Evolutionary conservation across 1,284 basidiomycete species (phyloP), one percentile per base, ranked within the genome.

Genomic region (Mycosarcoma mackinlayi): DNA sequence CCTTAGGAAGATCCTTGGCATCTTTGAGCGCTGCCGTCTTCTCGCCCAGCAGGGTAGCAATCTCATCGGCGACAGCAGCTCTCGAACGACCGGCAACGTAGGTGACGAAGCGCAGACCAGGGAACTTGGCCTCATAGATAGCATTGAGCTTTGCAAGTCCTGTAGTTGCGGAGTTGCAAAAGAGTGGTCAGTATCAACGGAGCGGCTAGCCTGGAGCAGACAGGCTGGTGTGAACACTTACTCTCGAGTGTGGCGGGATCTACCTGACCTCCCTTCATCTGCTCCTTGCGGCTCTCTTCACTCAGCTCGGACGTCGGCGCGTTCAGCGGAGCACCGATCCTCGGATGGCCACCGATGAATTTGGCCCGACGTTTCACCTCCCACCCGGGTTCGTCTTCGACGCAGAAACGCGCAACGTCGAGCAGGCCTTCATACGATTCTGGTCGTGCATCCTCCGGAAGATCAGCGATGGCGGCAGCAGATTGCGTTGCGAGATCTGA

Each of bases 21-120:
- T 54, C 45, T 5, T 55, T 45, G 34, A 72, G 63, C 0, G 35
- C 41, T 5, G 72, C 53, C 9, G 56, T 42, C 33, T 51, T 53
- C 24, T 67, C 31, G 16, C 76, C 73, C 11, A 82, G 59, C 27
- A 78, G 16, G 9, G 40, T 39, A 2, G 55, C 70, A 30, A 78
- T 44, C 52, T 77, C 76, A n/a, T 72, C 74, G 18, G 64, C 61
- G 5, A 76, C 63, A 2, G 57, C 62, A 33, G 83, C 46, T 92
- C 92, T 19, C 91, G 75, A 64, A 18, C 74, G 64, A n/a, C 73
- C 77, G 9, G 73, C 77, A 18, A 76, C 79, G 28, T 71, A 78
- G 4, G 81, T 80, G 16, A 83, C 77, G 49, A 77, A 83, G 13
- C 73, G 71, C 11, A 83, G 67, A 9, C 73, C 68, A 3, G 80